Evolutionary conservation across 1,284 basidiomycete genomes (phyloP), one percentile per base, ranked within the genome.

Genomic region (Afroboletus lepidellus): DNA sequence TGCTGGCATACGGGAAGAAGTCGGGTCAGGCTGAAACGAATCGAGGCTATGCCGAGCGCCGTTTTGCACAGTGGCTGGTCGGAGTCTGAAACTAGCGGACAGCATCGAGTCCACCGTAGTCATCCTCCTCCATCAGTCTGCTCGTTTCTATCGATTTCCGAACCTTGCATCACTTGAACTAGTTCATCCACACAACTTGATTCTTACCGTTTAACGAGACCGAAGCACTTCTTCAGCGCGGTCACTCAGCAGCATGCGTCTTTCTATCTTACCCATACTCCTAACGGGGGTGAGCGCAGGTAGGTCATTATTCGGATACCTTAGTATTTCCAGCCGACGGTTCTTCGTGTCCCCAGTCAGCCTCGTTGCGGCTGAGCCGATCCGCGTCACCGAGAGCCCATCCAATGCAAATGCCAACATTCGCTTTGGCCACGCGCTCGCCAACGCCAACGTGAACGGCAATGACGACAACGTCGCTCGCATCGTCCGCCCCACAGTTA

Each of bases 391-490:
- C 24, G 64, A 61, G 13, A 34, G 7, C 16, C 36, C 56, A n/a
- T 61, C 65, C 23, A 61, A 60, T 38, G 46, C 56, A 16, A 66
- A 65, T 41, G 69, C 67, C 41, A 69, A 67, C 44, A 69, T 67
- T 49, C 69, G 64, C 34, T 56, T 67, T 36, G 66, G 66, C 16
- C 69, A 55, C 44, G 69, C 57, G 11, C 34, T 67, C 18, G 66
- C 66, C 8, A 67, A 69, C 4, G 67, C 66, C 38, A 67, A 67
- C 42, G 66, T 67, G 15, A 67, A 67, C 30, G 66, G 69, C 25
- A 67, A 67, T 25, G 66, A 67, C 34, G 67, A 67, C 57, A 57
- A 56, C 42, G 62, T 70, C 34, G 63, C 48, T 11, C 65, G 57
- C 29, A 46, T 63, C 48, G 32, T 58, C 24, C 67, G 62, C 23